Evolutionary conservation across 2,329 filamentous ascomycete species (phyloP).

Genomic region (Graphilbum sp.): DNA sequence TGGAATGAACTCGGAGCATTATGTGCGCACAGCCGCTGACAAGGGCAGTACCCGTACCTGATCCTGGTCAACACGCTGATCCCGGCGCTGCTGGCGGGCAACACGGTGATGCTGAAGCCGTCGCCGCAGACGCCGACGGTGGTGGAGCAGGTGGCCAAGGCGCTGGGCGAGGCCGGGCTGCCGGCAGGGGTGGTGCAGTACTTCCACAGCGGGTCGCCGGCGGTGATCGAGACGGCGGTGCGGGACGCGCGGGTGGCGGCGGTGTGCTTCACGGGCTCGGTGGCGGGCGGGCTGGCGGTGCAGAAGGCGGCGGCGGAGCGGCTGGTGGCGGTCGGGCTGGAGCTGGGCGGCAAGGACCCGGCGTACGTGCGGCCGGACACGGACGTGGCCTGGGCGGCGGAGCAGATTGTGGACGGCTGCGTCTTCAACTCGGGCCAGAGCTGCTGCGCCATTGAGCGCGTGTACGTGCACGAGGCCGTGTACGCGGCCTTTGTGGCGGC

Average conservation of each 20-base stretch:
- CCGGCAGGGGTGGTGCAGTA: slow-evolving; percentile 76
- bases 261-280: slow-evolving; percentile 88
- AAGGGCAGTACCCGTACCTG: slow-evolving; percentile 73
- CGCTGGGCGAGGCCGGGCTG: slow-evolving; percentile 67
- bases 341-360: slow-evolving; percentile 89
- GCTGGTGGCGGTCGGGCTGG: slow-evolving; percentile 71
- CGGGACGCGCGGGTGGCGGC: slow-evolving; percentile 60
- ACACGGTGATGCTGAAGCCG: slow-evolving; percentile 85
- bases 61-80: slow-evolving; percentile 86
- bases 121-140: slow-evolving; percentile 90
- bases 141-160: slow-evolving; percentile 63
- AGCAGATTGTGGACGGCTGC: slow-evolving; percentile 89
- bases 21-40: neutral
- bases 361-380: slow-evolving; percentile 80
- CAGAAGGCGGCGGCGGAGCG: slow-evolving; percentile 73
- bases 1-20: too few species aligned
- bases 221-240: slow-evolving; percentile 62
- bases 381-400: slow-evolving; percentile 78
- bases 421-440: slow-evolving; percentile 98
- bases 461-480: slow-evolving; percentile 77
- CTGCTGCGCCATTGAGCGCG: slow-evolving; percentile 81
- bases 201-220: slow-evolving; percentile 73
- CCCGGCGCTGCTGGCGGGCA: slow-evolving; percentile 78
- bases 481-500: slow-evolving; percentile 70
- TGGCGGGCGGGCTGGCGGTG: slow-evolving; percentile 71